Evolutionary conservation across 2,329 filamentous ascomycete genomes (phyloP).

Genomic region (Epichloe bromicola): DNA sequence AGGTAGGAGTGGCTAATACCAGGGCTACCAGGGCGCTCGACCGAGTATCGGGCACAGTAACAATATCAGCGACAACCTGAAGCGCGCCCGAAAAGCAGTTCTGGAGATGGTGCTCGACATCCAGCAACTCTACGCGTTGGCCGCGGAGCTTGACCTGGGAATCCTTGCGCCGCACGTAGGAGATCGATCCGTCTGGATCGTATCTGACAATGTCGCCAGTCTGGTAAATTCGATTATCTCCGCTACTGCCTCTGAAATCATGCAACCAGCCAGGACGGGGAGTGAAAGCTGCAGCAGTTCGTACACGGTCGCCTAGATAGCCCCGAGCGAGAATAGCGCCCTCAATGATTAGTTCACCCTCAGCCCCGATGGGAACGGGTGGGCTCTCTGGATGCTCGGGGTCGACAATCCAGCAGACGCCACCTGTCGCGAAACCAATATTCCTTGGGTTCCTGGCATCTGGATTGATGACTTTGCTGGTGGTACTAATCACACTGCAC

Average conservation of each 20-base stretch:
- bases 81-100: background rate
- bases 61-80: background rate
- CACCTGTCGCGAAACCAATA: slow-evolving; percentile 6
- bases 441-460: slow-evolving; percentile 14
- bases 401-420: slow-evolving; percentile 14
- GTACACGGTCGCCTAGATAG: slow-evolving; percentile 28
- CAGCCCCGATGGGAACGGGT: slow-evolving; percentile 11
- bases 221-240: background rate
- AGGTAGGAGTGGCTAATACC: background rate
- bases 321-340: slow-evolving; percentile 34
- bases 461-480: background rate
- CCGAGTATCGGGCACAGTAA: background rate
- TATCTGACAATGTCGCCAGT: background rate
- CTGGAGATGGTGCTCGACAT: background rate
- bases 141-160: background rate
- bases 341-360: slow-evolving; percentile 23
- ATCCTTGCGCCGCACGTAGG: background rate
- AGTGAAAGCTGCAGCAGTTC: slow-evolving; percentile 16
- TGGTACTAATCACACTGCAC: background rate
- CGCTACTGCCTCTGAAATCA: background rate
- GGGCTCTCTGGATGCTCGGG: slow-evolving; percentile 10
- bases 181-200: background rate
- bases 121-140: background rate
- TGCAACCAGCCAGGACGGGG: slow-evolving; percentile 2
- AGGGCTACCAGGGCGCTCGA: background rate